Evolutionary conservation across 2,329 filamentous ascomycete species (phyloP).

Genomic region (Alternaria sp.): DNA sequence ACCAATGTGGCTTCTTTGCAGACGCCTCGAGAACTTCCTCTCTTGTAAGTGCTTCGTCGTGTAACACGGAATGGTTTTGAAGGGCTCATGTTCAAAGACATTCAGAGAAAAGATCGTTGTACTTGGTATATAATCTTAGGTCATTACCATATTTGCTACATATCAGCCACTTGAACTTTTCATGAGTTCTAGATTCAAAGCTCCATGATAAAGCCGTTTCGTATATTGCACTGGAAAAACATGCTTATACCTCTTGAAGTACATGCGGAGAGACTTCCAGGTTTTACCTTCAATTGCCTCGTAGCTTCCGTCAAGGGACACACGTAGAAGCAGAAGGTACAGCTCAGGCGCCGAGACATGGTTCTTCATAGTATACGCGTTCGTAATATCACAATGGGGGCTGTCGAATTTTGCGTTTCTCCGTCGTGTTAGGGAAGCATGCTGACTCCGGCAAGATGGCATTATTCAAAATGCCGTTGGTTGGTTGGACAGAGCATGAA

Average conservation of each 20-base stretch:
- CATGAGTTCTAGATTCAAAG: constrained; percentile 43
- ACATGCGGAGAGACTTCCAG: background rate
- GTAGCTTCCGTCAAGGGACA: background rate
- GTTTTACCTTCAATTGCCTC: background rate
- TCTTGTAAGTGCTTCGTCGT: constrained; percentile 56
- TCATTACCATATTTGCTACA: background rate
- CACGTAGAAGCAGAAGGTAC: background rate
- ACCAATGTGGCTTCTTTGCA: background rate
- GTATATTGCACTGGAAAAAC: constrained; percentile 64
- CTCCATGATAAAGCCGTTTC: constrained; percentile 73
- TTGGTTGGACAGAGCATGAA: background rate
- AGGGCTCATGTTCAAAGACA: constrained; percentile 46
- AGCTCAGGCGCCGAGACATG: background rate
- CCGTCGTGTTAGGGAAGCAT: background rate
- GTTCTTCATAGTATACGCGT: constrained; percentile 13
- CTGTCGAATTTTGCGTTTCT: constrained; percentile 8
- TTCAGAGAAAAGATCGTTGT: background rate
- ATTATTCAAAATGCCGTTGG: background rate
- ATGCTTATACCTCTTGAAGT: constrained; percentile 19
- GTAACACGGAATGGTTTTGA: constrained; percentile 72
- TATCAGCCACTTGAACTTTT: background rate
- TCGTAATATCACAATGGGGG: constrained; percentile 6
- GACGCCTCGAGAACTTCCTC: constrained; percentile 19
- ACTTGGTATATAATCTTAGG: background rate
- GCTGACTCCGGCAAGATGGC: background rate